A percentile compares a stretch with the other conserved stretches of the same genome.
Conservation (phyloP, 202 grass and related monocot species). For the Panicum hallii region DNA sequence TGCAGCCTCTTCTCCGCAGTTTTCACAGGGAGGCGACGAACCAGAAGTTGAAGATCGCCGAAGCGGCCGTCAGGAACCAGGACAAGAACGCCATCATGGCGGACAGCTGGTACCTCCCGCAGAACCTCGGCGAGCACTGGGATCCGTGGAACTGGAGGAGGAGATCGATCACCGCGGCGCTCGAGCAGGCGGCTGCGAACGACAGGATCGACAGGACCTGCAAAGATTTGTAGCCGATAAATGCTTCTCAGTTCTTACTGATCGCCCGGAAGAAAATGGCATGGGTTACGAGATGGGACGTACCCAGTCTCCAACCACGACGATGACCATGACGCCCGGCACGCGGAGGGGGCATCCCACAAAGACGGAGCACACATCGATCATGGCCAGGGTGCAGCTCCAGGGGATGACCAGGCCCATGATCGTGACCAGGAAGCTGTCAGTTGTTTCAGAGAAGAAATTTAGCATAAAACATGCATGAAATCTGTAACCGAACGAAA, state of each 20-base stretch:
- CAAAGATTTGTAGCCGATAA: not conserved
- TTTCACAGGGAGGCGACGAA: slow-evolving; percentile 62
- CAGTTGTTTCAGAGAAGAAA: not conserved
- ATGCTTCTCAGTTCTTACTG: not conserved
- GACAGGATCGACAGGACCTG: slow-evolving; percentile 80
- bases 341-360: slow-evolving; percentile 67
- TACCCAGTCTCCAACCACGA: slow-evolving; percentile 77
- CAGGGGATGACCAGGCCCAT: slow-evolving; percentile 91
- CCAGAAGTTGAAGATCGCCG: slow-evolving; percentile 89
- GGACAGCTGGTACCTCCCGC: slow-evolving; percentile 79
- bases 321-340: slow-evolving; percentile 68
- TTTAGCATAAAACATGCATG: not conserved
- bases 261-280: too few species aligned
- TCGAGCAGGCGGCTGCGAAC: slow-evolving; percentile 75
- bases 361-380: slow-evolving; percentile 78
- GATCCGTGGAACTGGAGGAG: slow-evolving; percentile 61
- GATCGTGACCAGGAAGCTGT: slow-evolving; percentile 86
- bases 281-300: not conserved
- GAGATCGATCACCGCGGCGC: slow-evolving; percentile 75
- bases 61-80: slow-evolving; percentile 79
- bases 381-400: slow-evolving; percentile 86
- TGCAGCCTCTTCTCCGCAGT: not conserved
- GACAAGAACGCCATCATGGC: slow-evolving; percentile 89
- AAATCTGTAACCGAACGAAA: not conserved
- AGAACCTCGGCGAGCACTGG: slow-evolving; percentile 67